phyloP scores from a whole-genome alignment of 257 asterid species.

The Jasminum sambac region DNA sequence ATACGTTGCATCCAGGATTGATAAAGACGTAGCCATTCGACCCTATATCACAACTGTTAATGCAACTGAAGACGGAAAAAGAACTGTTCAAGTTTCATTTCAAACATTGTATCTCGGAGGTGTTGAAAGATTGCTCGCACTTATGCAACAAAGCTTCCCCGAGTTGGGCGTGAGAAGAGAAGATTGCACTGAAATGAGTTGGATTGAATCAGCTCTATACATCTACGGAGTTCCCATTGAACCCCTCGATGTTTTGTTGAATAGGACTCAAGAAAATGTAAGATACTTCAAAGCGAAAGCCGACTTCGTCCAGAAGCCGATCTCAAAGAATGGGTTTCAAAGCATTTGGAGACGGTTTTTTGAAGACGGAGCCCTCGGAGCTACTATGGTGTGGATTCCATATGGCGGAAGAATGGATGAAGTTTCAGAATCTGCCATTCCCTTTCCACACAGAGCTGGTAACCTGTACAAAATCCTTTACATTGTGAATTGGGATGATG shows the following conservation, averaged over 20 bases:
- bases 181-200: slow-evolving; percentile 2
- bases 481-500: neutral
- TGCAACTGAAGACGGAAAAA: neutral
- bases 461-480: neutral
- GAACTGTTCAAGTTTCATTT: neutral
- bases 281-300: neutral
- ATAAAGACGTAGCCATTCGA: neutral
- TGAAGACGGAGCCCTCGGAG: neutral
- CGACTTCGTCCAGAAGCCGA: neutral
- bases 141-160: neutral
- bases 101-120: neutral
- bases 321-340: slow-evolving; percentile 6
- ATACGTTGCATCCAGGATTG: neutral
- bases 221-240: neutral
- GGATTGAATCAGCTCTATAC: neutral
- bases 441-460: neutral
- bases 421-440: neutral
- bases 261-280: neutral
- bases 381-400: neutral
- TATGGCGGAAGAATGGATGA: slow-evolving; percentile 30
- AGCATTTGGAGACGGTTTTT: slow-evolving; percentile 16
- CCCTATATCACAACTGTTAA: neutral
- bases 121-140: neutral
- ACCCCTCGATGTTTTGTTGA: neutral
- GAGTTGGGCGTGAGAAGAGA: neutral